These are phyloP conservation scores for Colletotrichum spinosum DNA, from an alignment of 2,329 filamentous ascomycete genomes.

Conservation along the genomic window DNA sequence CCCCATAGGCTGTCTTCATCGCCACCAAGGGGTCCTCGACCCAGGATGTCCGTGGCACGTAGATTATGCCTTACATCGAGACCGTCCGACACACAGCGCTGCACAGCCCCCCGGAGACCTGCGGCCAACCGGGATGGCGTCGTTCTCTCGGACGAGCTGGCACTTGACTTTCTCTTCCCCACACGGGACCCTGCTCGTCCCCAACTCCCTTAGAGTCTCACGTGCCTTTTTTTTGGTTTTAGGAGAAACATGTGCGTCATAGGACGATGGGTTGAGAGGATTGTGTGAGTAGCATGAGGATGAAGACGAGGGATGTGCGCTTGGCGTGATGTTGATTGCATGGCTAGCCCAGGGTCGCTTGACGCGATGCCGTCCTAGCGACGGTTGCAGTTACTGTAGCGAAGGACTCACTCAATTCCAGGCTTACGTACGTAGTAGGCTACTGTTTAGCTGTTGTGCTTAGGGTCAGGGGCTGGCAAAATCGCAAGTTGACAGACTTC, in stretches of 20 bases:
- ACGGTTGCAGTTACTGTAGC: too few relatives aligned
- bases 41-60: not conserved
- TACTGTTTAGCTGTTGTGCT: too few relatives aligned
- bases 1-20: not conserved
- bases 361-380: too few relatives aligned
- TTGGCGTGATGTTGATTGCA: too few relatives aligned
- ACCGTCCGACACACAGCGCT: not conserved
- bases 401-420: too few relatives aligned
- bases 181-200: slow-evolving; percentile 17
- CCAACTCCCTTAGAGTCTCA: slow-evolving; percentile 17
- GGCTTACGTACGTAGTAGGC: too few relatives aligned
- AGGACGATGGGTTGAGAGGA: not conserved
- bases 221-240: slow-evolving; percentile 14
- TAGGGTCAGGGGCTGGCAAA: too few relatives aligned
- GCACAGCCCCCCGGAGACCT: not conserved
- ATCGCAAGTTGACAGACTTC: too few relatives aligned
- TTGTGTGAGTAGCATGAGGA: not conserved
- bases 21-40: not conserved
- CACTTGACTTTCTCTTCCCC: slow-evolving; percentile 21
- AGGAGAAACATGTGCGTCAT: slow-evolving; percentile 36
- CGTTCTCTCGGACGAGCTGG: not conserved
- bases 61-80: not conserved
- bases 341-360: too few relatives aligned
- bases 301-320: not conserved
- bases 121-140: slow-evolving; percentile 12